Conservation (phyloP, 2,329 filamentous ascomycete species). For the Grosmannia penicillata region DNA sequence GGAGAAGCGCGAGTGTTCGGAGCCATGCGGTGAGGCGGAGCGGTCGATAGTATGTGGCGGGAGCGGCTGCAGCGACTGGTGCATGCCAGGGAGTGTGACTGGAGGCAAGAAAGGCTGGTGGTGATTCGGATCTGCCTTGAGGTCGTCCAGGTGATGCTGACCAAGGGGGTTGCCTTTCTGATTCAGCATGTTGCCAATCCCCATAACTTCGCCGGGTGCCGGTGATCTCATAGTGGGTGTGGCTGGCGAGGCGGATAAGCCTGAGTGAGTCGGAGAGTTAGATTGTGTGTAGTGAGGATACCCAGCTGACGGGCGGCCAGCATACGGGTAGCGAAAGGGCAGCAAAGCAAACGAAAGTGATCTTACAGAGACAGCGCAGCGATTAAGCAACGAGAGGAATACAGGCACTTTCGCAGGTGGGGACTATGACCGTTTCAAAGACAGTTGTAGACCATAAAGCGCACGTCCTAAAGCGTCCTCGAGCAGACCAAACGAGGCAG, state of each 20-base stretch:
- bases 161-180: slow-evolving; percentile 23
- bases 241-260: background rate
- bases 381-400: too few species aligned
- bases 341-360: too few species aligned
- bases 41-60: slow-evolving; percentile 29
- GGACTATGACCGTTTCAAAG: too few species aligned
- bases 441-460: too few species aligned
- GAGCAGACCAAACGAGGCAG: too few species aligned
- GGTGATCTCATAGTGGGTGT: slow-evolving; percentile 23
- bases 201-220: slow-evolving; percentile 33
- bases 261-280: background rate
- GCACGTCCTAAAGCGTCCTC: too few species aligned
- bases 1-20: slow-evolving; percentile 43
- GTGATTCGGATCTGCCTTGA: slow-evolving; percentile 5
- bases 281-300: background rate
- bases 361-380: too few species aligned
- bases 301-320: too few species aligned
- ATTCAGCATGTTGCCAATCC: slow-evolving; percentile 37
- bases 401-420: too few species aligned
- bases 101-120: slow-evolving; percentile 7
- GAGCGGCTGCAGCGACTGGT: slow-evolving; percentile 8
- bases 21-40: slow-evolving; percentile 42
- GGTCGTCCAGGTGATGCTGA: slow-evolving; percentile 15
- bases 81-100: slow-evolving; percentile 10
- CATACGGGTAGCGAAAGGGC: too few species aligned